Conservation (phyloP, 768 basidiomycete species). For the Lentinus tigrinus region DNA sequence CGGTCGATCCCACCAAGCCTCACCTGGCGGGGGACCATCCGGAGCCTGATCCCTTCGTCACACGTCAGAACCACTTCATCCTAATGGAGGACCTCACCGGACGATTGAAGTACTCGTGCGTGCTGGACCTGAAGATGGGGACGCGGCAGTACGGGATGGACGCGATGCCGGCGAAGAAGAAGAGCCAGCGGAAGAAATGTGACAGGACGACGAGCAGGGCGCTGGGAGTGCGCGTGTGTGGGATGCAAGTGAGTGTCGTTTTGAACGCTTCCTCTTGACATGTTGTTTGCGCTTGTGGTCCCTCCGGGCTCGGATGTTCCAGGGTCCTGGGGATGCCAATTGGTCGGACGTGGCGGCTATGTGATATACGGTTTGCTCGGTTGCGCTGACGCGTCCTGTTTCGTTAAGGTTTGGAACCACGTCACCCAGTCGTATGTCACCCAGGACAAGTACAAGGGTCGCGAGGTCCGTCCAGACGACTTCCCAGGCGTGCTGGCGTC, state of each 20-base stretch:
- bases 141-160: constrained; percentile 98
- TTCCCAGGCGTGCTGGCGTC: constrained; percentile 80
- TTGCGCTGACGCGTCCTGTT: constrained; percentile 3
- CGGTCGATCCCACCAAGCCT: constrained; percentile 3
- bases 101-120: constrained; percentile 85
- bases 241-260: constrained; percentile 85
- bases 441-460: constrained; percentile 96
- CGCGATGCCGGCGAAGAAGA: constrained; percentile 89
- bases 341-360: neutral
- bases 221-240: constrained; percentile 91
- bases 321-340: neutral
- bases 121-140: constrained; percentile 99
- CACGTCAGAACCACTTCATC: constrained; percentile 96
- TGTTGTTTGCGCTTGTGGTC: constrained; percentile 14
- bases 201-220: constrained; percentile 91
- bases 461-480: constrained; percentile 83
- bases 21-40: neutral
- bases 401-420: constrained; percentile 85
- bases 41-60: constrained; percentile 34
- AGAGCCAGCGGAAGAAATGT: constrained; percentile 98
- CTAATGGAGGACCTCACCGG: constrained; percentile 99
- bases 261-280: constrained; percentile 1
- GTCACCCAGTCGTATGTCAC: constrained; percentile 80
- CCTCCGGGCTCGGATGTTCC: neutral
- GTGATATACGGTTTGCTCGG: neutral